Evolutionary conservation across 345 rosid genomes (phyloP), one percentile per base, ranked within the genome.

Genomic region (Cardamine occulta): DNA sequence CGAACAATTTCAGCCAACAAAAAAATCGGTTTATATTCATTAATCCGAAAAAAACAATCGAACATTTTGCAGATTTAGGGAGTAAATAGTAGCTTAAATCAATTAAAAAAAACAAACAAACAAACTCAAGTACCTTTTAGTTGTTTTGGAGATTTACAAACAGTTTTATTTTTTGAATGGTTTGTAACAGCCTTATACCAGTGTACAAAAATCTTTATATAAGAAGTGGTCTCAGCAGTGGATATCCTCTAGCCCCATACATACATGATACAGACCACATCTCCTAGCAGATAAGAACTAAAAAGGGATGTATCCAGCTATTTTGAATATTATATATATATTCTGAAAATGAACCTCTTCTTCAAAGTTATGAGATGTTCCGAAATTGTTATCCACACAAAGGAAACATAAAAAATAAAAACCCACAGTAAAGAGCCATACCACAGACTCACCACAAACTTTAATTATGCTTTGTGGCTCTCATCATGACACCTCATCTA

Each of bases 341-440:
- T 59, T 35, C 5, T 35, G 64, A 35, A 74, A 29, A 15, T 39
- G 35, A 70, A 59, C 31, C 32, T 21, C 34, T 58, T 49, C 47
- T 75, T 60, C 29, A 60, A 75, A 37, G 45, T 51, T 57, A 24
- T 65, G 56, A 66, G 31, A 21, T 26, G 18, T 67, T 75, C 70
- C 48, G 32, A 68, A 68, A 23, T 76, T 76, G 42, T 68, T 76
- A 76, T 76, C 75, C 71, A 76, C 74, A 61, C 42, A 69, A 19
- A 29, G 19, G 8, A 2, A 26, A 12, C 1, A 59, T 0, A 13
- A 12, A 32, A 32, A 32, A 3, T 12, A 19, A 61, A 61, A 28
- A 4, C n/a, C 6, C 24, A 19, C 47, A 51, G 40, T 31, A 66
- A 64, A 26, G 59, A 56, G 42, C 19, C 44, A 57, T 37, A 44